Evolutionary conservation across 192 early-diverging fungal genomes (phyloP).

Genomic region (Entomortierella chlamydospora): DNA sequence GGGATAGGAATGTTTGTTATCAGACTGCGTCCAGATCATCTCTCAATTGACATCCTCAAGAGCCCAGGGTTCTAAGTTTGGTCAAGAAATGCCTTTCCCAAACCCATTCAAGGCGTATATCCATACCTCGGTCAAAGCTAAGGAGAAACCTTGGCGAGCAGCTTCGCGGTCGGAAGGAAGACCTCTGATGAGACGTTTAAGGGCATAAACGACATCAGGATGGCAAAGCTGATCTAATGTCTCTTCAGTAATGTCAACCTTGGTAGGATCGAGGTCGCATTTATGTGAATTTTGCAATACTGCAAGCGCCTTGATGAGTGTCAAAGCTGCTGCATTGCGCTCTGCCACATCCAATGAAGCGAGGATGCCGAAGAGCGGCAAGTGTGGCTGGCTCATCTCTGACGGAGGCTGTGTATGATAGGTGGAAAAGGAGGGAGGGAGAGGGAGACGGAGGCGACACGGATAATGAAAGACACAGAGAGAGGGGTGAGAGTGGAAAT

Average conservation of each 20-base stretch:
- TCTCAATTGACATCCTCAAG: too few relatives aligned
- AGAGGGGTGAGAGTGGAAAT: background rate
- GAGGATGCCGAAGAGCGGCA: constrained; percentile 84
- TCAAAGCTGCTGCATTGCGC: constrained; percentile 73
- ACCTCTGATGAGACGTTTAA: constrained; percentile 90
- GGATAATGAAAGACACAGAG: background rate
- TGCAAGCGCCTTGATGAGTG: constrained; percentile 68
- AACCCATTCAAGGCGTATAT: too few relatives aligned
- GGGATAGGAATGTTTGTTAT: too few relatives aligned
- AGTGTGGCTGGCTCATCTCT: constrained; percentile 53
- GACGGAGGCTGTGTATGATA: background rate
- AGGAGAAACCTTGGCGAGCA: constrained; percentile 94
- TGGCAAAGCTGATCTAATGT: constrained; percentile 73
- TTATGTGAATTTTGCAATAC: constrained; percentile 62
- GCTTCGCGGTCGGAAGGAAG: constrained; percentile 86
- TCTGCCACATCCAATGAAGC: constrained; percentile 77
- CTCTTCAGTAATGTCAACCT: constrained; percentile 66
- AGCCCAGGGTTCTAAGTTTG: background rate
- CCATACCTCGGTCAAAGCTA: constrained; percentile 87
- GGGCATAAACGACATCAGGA: constrained; percentile 86
- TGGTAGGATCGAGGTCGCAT: constrained; percentile 38
- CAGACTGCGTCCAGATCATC: too few relatives aligned
- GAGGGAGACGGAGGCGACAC: background rate
- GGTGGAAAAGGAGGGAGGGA: background rate
- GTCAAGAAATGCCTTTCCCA: background rate